These are phyloP conservation scores for Spencermartinsiella europaea DNA, from an alignment of 805 yeast species.

Conservation along the genomic window DNA sequence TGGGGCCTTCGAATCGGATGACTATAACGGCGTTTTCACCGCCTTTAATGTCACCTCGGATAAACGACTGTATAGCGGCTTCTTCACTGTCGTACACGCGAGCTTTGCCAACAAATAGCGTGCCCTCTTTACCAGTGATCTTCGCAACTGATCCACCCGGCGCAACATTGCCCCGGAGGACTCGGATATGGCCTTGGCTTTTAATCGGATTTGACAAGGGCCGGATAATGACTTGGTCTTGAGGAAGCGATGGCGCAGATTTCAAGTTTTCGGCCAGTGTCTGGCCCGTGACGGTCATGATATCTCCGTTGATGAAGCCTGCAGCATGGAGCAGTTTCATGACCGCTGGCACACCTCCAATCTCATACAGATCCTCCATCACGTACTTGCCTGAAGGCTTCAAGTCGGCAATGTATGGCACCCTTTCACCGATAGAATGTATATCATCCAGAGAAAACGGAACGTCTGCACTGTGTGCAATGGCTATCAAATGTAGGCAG, in stretches of 20 bases:
- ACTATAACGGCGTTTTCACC: constrained; percentile 91
- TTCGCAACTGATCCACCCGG: constrained; percentile 93
- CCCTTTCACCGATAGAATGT: constrained; percentile 83
- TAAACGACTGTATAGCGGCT: constrained; percentile 74
- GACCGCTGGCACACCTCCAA: constrained; percentile 95
- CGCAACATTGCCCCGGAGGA: constrained; percentile 79
- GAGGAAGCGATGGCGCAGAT: constrained; percentile 54
- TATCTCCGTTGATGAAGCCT: constrained; percentile 76
- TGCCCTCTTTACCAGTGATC: constrained; percentile 97
- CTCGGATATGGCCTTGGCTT: constrained; percentile 82
- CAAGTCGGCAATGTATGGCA: constrained; percentile 92
- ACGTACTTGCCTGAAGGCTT: constrained; percentile 95
- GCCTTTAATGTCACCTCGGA: constrained; percentile 81
- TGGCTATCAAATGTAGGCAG: constrained; percentile 84
- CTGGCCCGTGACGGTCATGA: constrained; percentile 85
- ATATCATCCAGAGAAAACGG: constrained; percentile 86
- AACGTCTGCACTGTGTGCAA: constrained; percentile 83
- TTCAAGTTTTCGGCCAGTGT: constrained; percentile 76
- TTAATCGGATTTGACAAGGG: constrained; percentile 78
- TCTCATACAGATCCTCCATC: constrained; percentile 83
- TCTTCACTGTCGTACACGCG: constrained; percentile 82
- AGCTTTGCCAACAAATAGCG: constrained; percentile 84
- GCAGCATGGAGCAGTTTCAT: constrained; percentile 79
- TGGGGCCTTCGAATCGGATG: constrained; percentile 95
- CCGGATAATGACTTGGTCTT: constrained; percentile 72